Percentiles rank a stretch among this genome's conserved stretches.
Evolutionary conservation across 805 yeast species (phyloP).

Genomic region (Candida khao-thaluensis): DNA sequence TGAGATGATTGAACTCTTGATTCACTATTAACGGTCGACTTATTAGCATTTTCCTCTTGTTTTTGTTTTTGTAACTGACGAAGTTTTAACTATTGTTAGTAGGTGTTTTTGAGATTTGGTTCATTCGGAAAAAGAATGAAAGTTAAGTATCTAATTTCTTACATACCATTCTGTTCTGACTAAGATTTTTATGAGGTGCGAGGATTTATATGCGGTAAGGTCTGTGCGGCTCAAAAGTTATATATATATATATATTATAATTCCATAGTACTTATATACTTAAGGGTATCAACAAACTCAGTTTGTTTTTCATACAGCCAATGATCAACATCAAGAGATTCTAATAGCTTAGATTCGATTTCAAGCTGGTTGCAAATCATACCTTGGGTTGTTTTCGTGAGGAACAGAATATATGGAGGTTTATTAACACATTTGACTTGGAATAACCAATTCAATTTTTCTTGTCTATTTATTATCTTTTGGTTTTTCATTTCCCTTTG

Average conservation of each 20-base stretch:
- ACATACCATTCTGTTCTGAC: slow-evolving; percentile 4
- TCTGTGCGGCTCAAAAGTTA: not conserved
- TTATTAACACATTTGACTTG: slow-evolving; percentile 12
- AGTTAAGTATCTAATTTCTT: too few relatives aligned
- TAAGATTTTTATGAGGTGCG: too few relatives aligned
- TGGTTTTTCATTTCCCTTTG: too few relatives aligned
- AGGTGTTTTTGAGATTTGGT: too few relatives aligned
- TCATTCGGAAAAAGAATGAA: too few relatives aligned
- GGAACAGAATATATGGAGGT: slow-evolving; percentile 16
- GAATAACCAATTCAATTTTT: slow-evolving; percentile 14
- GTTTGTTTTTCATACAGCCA: not conserved
- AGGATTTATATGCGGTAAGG: not conserved
- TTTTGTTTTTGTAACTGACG: slow-evolving; percentile 59
- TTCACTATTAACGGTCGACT: slow-evolving; percentile 21
- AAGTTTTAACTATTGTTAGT: slow-evolving; percentile 46
- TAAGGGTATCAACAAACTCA: not conserved
- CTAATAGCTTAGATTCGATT: not conserved
- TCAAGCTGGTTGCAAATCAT: not conserved
- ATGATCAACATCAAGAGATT: not conserved
- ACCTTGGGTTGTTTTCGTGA: not conserved
- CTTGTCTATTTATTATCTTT: too few relatives aligned
- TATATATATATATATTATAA: not conserved
- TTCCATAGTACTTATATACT: not conserved
- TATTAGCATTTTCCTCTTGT: slow-evolving; percentile 44
- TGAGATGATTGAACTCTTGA: slow-evolving; percentile 55